Evolutionary conservation across 192 early-diverging fungal species (phyloP).

Genomic region (Gorgonomyces haynaldii): DNA sequence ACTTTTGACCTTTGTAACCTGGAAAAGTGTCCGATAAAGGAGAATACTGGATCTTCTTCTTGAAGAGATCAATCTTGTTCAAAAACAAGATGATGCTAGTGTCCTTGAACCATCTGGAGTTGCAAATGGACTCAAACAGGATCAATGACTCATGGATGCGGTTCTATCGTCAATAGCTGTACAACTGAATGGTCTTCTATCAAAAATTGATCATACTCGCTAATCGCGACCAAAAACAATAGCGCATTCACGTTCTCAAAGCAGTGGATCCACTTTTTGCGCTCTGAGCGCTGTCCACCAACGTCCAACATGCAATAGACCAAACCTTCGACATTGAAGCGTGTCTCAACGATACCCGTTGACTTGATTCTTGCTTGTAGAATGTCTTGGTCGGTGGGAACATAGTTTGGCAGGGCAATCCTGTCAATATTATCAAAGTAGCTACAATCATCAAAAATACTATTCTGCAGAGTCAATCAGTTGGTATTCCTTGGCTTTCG

Average conservation of each 20-base stretch:
- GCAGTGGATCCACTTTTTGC: constrained; percentile 62
- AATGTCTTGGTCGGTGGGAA: constrained; percentile 59
- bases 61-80: constrained; percentile 97
- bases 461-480: constrained; percentile 28
- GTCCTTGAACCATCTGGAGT: constrained; percentile 90
- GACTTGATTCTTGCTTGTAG: constrained; percentile 57
- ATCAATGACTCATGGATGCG: constrained; percentile 93
- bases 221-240: constrained; percentile 60
- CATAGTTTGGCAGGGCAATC: constrained; percentile 35
- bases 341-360: constrained; percentile 52
- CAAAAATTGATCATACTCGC: constrained; percentile 59
- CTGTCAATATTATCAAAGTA: constrained; percentile 35
- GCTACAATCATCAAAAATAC: constrained; percentile 11
- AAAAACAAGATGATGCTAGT: constrained; percentile 98
- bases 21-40: constrained; percentile 81
- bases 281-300: constrained; percentile 56
- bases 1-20: constrained; percentile 49
- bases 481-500: constrained; percentile 28
- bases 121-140: constrained; percentile 96
- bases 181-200: too few species aligned
- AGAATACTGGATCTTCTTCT: constrained; percentile 70
- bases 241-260: constrained; percentile 60
- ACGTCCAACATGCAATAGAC: constrained; percentile 59
- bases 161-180: too few species aligned
- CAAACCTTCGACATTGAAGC: constrained; percentile 46